phyloP scores from a whole-genome alignment of 2,329 filamentous ascomycete species.

The Sporothrix phasma region DNA sequence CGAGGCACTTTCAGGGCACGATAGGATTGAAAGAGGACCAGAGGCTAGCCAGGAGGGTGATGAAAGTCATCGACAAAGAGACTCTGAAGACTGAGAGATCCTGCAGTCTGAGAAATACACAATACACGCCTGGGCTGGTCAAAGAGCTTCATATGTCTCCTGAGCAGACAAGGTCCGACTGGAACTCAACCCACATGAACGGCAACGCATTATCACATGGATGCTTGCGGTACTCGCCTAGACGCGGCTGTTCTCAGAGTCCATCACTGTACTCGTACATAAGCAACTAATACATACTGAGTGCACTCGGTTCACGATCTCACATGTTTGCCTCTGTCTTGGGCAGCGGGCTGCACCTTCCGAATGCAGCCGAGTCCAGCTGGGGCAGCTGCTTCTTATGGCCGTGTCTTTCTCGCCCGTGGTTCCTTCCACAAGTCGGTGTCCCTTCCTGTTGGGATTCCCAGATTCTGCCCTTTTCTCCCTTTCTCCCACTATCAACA shows the following conservation, averaged over 20 bases:
- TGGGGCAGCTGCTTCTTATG: neutral
- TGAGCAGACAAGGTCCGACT: too few relatives aligned
- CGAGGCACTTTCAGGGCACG: too few relatives aligned
- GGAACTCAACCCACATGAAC: too few relatives aligned
- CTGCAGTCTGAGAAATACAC: neutral
- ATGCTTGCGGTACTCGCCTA: neutral
- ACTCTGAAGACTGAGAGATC: neutral
- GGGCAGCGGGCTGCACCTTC: neutral
- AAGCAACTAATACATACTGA: too few relatives aligned
- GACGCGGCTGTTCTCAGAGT: neutral
- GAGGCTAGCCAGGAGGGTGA: neutral
- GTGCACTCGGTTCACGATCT: too few relatives aligned
- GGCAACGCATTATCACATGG: neutral
- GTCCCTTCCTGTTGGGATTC: neutral
- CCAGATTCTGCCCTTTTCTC: neutral
- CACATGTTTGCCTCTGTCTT: neutral
- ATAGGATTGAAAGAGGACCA: neutral
- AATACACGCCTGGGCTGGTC: neutral
- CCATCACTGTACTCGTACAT: too few relatives aligned
- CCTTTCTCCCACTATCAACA: neutral
- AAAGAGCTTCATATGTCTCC: too few relatives aligned
- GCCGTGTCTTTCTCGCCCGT: neutral
- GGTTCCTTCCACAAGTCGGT: too few relatives aligned
- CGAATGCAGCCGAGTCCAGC: neutral
- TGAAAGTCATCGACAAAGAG: neutral